Evolutionary conservation across 1,284 basidiomycete species (phyloP).

Genomic region (Pyrrhoderma noxium): DNA sequence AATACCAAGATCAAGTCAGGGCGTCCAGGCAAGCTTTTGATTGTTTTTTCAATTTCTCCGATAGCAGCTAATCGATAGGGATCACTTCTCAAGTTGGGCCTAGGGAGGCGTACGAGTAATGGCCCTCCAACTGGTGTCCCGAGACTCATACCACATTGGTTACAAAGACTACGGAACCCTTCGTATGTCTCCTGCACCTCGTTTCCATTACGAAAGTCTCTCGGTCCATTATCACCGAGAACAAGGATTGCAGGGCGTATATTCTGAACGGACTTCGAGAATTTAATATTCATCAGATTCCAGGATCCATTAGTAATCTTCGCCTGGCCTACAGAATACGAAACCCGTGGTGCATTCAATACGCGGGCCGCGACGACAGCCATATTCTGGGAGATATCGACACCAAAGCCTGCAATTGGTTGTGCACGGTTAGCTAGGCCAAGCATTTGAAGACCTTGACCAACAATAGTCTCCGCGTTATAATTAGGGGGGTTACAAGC

Average conservation of each 20-base stretch:
- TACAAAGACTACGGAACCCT: slow-evolving; percentile 4
- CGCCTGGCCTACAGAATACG: slow-evolving; percentile 41
- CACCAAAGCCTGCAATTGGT: slow-evolving; percentile 42
- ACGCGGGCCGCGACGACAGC: slow-evolving; percentile 50
- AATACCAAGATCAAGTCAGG: slow-evolving; percentile 14
- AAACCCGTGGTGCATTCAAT: slow-evolving; percentile 47
- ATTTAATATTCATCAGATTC: slow-evolving; percentile 50
- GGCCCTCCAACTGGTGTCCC: slow-evolving; percentile 47
- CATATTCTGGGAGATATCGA: slow-evolving; percentile 51
- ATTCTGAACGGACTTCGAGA: slow-evolving; percentile 8
- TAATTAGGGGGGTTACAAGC: slow-evolving; percentile 1
- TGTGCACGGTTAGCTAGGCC: slow-evolving; percentile 36
- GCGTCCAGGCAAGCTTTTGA: slow-evolving; percentile 6
- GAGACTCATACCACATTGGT: slow-evolving; percentile 11
- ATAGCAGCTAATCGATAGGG: slow-evolving; percentile 7
- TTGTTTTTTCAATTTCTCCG: slow-evolving; percentile 2
- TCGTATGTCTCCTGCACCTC: slow-evolving; percentile 23
- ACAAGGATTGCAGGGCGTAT: slow-evolving; percentile 25
- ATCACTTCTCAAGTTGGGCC: slow-evolving; percentile 30
- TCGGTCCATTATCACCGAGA: slow-evolving; percentile 7
- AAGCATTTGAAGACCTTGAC: slow-evolving; percentile 46
- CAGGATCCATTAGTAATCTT: slow-evolving; percentile 46
- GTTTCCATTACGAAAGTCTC: slow-evolving; percentile 42
- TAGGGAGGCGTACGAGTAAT: slow-evolving; percentile 55
- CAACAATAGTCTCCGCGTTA: slow-evolving; percentile 43